phyloP scores from a whole-genome alignment of 2,329 filamentous ascomycete species.

The Elsinoe arachidis region DNA sequence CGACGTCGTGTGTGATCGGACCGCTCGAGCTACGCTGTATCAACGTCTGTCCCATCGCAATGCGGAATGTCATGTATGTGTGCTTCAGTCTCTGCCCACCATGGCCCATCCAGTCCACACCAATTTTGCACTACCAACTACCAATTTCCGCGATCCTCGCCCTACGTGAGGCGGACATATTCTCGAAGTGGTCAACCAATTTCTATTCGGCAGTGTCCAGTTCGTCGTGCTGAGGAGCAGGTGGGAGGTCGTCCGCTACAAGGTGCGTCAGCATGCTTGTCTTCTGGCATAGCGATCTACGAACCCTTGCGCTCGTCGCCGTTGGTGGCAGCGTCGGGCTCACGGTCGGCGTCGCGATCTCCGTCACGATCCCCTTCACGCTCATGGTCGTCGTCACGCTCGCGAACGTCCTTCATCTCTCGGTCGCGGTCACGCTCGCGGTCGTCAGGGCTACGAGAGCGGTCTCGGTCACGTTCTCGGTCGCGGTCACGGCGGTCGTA shows the following conservation, averaged over 20 bases:
- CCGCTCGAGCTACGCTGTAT: constrained; percentile 12
- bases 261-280: constrained; percentile 20
- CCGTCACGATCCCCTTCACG: constrained; percentile 34
- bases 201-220: constrained; percentile 81
- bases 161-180: constrained; percentile 9
- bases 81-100: constrained; percentile 6
- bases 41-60: constrained; percentile 6
- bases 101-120: not conserved
- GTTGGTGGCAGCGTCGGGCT: constrained; percentile 38
- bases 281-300: constrained; percentile 13
- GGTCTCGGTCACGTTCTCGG: constrained; percentile 55
- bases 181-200: not conserved
- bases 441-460: constrained; percentile 56
- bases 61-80: not conserved
- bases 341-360: constrained; percentile 29
- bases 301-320: constrained; percentile 85
- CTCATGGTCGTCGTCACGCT: constrained; percentile 49
- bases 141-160: not conserved
- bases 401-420: constrained; percentile 33
- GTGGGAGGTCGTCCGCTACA: constrained; percentile 58
- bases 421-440: constrained; percentile 65
- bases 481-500: constrained; percentile 62
- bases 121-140: not conserved
- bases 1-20: constrained; percentile 8
- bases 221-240: constrained; percentile 81